A percentile compares a stretch with the other conserved stretches of the same genome.
These are phyloP conservation scores for Neopestalotiopsis rosae DNA, from an alignment of 2,329 filamentous ascomycete genomes.

Conservation along the genomic window DNA sequence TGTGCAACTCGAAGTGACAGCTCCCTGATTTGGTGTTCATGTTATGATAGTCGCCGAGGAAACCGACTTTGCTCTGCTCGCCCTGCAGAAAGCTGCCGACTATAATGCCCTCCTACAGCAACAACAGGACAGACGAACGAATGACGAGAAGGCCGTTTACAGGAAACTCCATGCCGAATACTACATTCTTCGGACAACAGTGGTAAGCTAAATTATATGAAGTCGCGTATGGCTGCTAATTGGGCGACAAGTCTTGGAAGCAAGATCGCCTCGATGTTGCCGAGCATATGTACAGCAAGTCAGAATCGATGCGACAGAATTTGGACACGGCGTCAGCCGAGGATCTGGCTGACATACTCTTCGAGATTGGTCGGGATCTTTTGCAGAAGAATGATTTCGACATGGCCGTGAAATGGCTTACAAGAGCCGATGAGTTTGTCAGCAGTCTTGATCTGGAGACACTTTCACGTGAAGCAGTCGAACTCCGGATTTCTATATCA, in stretches of 20 bases:
- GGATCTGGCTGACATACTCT: slow-evolving; percentile 69
- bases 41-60: slow-evolving; percentile 52
- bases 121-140: slow-evolving; percentile 29
- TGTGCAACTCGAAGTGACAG: not conserved
- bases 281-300: slow-evolving; percentile 76
- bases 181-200: slow-evolving; percentile 65
- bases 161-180: slow-evolving; percentile 63
- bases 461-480: slow-evolving; percentile 63
- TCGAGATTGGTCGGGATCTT: slow-evolving; percentile 72
- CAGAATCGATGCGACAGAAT: slow-evolving; percentile 43
- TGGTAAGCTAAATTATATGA: slow-evolving; percentile 56
- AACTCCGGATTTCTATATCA: slow-evolving; percentile 70
- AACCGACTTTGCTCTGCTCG: slow-evolving; percentile 60
- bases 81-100: slow-evolving; percentile 68
- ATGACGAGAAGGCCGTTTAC: slow-evolving; percentile 36
- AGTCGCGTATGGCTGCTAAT: slow-evolving; percentile 19
- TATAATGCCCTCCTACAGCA: slow-evolving; percentile 52
- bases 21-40: slow-evolving; percentile 21
- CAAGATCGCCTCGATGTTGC: slow-evolving; percentile 76
- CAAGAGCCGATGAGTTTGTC: slow-evolving; percentile 67
- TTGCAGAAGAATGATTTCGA: slow-evolving; percentile 56
- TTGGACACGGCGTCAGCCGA: slow-evolving; percentile 61
- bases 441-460: slow-evolving; percentile 58
- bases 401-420: slow-evolving; percentile 74
- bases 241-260: slow-evolving; percentile 68